These are phyloP conservation scores for Arthrobotrys musiformis DNA, from an alignment of 2,329 filamentous ascomycete genomes.

Conservation along the genomic window DNA sequence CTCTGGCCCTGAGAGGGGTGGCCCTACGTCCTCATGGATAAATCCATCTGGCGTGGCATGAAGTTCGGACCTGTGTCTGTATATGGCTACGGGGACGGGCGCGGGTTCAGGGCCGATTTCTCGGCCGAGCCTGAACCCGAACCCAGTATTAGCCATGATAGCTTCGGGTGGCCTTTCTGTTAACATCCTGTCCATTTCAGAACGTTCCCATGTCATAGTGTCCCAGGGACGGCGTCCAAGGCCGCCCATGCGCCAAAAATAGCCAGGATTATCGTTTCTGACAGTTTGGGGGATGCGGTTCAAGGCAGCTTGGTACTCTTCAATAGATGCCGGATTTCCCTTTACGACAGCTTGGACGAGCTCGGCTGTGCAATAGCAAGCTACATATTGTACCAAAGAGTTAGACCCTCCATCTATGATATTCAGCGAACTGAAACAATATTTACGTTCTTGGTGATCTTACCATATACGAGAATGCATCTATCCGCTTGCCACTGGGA, in stretches of 20 bases:
- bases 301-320: not conserved
- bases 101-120: no score
- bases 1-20: not conserved
- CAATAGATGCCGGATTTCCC: not conserved
- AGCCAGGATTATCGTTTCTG: not conserved
- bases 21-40: no score
- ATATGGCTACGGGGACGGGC: no score
- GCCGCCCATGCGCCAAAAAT: not conserved
- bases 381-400: no score
- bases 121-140: no score
- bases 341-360: not conserved
- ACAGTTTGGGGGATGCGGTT: not conserved
- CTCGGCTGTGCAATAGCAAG: not conserved
- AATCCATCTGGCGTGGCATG: no score
- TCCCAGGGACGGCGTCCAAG: not conserved
- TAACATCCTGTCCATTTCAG: not conserved
- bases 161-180: not conserved
- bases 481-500: not conserved
- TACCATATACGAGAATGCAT: not conserved
- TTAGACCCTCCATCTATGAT: no score
- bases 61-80: no score
- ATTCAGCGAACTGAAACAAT: no score
- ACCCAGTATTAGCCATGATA: no score
- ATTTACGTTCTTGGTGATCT: not conserved
- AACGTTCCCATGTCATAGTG: not conserved